Conservation (phyloP, 345 rosid genomes). For the Reutealis trisperma region DNA sequence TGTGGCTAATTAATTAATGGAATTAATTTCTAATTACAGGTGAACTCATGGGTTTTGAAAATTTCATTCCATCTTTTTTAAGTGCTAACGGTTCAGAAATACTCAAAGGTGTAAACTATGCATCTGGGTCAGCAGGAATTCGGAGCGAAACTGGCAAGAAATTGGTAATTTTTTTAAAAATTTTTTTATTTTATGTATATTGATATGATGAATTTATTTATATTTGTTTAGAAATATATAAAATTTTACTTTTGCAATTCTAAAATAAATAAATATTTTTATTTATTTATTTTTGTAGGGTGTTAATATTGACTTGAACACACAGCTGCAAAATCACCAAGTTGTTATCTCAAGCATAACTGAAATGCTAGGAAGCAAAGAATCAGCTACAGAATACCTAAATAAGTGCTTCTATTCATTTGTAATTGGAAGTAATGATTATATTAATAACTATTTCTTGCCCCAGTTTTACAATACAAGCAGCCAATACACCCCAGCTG, state of each 20-base stretch:
- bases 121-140: constrained; percentile 25
- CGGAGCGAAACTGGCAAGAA: constrained; percentile 15
- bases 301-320: background rate
- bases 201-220: background rate
- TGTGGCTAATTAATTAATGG: no score
- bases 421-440: constrained; percentile 28
- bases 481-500: constrained; percentile 3
- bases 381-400: background rate
- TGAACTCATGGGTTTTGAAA: constrained; percentile 10
- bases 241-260: no score
- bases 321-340: constrained; percentile 18
- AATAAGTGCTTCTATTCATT: constrained; percentile 19
- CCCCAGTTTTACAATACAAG: constrained; percentile 19
- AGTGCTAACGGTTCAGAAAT: background rate
- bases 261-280: no score
- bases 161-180: background rate
- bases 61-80: constrained; percentile 15
- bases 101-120: constrained; percentile 25
- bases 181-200: no score
- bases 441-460: constrained; percentile 27
- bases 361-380: constrained; percentile 10
- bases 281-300: constrained; percentile 9
- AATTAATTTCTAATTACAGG: background rate
- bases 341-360: constrained; percentile 14
- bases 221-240: background rate